Evolutionary conservation across 2,329 filamentous ascomycete species (phyloP).

Genomic region (Epichloe aotearoae): DNA sequence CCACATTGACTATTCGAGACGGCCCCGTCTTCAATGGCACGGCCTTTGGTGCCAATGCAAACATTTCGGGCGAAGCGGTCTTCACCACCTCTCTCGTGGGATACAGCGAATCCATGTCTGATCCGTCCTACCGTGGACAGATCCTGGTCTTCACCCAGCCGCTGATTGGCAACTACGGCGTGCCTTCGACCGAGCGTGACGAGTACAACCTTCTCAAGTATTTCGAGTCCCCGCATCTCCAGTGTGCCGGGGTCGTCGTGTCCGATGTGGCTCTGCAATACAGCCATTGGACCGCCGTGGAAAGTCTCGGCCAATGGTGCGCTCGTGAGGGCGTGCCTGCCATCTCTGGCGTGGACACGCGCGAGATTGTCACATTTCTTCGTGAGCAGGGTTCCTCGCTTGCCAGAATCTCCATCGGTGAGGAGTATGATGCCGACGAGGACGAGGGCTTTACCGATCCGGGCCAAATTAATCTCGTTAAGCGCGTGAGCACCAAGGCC

Average conservation of each 20-base stretch:
- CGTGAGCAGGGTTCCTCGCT: constrained; percentile 95
- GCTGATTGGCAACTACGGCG: constrained; percentile 95
- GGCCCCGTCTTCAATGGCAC: constrained; percentile 93
- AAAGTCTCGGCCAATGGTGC: constrained; percentile 89
- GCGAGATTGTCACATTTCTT: constrained; percentile 88
- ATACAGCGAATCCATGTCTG: constrained; percentile 90
- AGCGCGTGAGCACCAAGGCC: constrained; percentile 93
- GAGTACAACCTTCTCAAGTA: constrained; percentile 86
- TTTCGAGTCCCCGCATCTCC: constrained; percentile 96
- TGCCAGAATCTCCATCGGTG: constrained; percentile 84
- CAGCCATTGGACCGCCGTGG: constrained; percentile 97
- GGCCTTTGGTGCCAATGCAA: constrained; percentile 90
- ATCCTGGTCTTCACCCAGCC: constrained; percentile 98
- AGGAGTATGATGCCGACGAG: constrained; percentile 97
- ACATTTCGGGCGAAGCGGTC: constrained; percentile 94
- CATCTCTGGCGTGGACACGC: constrained; percentile 93
- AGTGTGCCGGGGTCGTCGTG: constrained; percentile 90
- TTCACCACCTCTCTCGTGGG: constrained; percentile 97
- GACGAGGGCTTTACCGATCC: constrained; percentile 94
- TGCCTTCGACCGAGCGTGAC: constrained; percentile 76
- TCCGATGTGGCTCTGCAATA: constrained; percentile 88
- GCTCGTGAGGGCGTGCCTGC: constrained; percentile 89
- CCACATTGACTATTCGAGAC: constrained; percentile 92
- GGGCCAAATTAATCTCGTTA: constrained; percentile 91
- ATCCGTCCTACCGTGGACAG: constrained; percentile 81